phyloP scores from a whole-genome alignment of 768 basidiomycete species.

The Hypholoma fasciculare region DNA sequence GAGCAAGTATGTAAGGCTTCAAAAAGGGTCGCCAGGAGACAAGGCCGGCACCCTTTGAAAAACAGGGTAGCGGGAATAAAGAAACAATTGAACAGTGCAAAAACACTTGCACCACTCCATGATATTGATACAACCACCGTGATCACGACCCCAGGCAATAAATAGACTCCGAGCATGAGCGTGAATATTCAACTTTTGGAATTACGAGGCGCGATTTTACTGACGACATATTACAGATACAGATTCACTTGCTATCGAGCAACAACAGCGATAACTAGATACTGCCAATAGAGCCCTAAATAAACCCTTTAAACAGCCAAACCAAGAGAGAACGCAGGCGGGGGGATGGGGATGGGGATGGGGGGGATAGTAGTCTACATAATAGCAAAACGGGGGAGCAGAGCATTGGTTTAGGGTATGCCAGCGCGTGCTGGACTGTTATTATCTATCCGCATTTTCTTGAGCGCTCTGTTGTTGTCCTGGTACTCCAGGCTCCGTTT shows the following conservation, averaged over 20 bases:
- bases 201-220: conserved; percentile 10
- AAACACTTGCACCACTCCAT: conserved; percentile 3
- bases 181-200: conserved; percentile 7
- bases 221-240: conserved; percentile 29
- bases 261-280: conserved; percentile 19
- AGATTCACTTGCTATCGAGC: conserved; percentile 23
- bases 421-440: conserved; percentile 39
- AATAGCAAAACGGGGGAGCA: conserved; percentile 19
- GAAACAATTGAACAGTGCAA: conserved; percentile 15
- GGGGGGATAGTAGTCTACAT: conserved; percentile 36
- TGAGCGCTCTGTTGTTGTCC: conserved; percentile 52
- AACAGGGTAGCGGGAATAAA: conserved; percentile 19
- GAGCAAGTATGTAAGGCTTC: conserved; percentile 3
- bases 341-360: conserved; percentile 10
- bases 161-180: conserved; percentile 11
- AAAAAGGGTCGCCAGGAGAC: neutral
- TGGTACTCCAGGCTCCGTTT: conserved; percentile 60
- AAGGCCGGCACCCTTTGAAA: conserved; percentile 13
- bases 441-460: conserved; percentile 72
- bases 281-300: conserved; percentile 25
- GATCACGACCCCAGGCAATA: conserved; percentile 5
- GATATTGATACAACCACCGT: neutral
- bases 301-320: conserved; percentile 25
- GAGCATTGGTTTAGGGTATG: conserved; percentile 51
- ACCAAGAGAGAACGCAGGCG: conserved; percentile 28